Conservation (phyloP, 331 rosid species). For the Acacia pycnantha region DNA sequence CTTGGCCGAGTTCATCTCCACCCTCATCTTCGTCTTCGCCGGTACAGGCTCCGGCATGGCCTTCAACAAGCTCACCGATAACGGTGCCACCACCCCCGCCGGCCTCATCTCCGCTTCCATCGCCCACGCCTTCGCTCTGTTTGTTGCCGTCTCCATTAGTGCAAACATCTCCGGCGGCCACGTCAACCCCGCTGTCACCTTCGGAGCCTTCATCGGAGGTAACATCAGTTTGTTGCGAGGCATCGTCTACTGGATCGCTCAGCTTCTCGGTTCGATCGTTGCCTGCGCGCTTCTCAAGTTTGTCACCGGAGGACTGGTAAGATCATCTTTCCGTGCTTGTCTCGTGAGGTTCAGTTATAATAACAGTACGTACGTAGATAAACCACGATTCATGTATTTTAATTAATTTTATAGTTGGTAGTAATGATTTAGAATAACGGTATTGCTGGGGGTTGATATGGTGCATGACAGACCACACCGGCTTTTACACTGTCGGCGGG, state of each 20-base stretch:
- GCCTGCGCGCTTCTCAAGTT: slow-evolving; percentile 69
- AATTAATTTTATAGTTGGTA: background rate
- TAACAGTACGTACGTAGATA: background rate
- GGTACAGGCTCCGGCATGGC: slow-evolving; percentile 89
- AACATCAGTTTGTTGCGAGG: slow-evolving; percentile 85
- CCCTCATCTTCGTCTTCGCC: slow-evolving; percentile 91
- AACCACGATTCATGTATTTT: background rate
- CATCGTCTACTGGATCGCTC: slow-evolving; percentile 82
- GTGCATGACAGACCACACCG: slow-evolving; percentile 55
- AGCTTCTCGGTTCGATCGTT: slow-evolving; percentile 79
- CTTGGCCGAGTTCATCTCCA: slow-evolving; percentile 87
- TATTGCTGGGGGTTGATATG: slow-evolving; percentile 9
- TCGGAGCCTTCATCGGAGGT: slow-evolving; percentile 88
- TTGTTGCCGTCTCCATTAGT: slow-evolving; percentile 72
- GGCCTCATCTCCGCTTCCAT: slow-evolving; percentile 76
- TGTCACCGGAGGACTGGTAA: slow-evolving; percentile 65
- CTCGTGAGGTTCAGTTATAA: background rate
- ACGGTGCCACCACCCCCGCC: slow-evolving; percentile 56
- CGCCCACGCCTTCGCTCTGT: slow-evolving; percentile 83
- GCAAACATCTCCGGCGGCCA: slow-evolving; percentile 98
- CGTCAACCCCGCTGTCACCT: slow-evolving; percentile 97
- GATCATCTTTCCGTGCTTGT: background rate
- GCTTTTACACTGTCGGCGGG: slow-evolving; percentile 63
- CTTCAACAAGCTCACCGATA: slow-evolving; percentile 64
- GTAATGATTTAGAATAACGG: background rate